Conservation (phyloP, 805 yeast species). For the Cyberlindnera saturnus region DNA sequence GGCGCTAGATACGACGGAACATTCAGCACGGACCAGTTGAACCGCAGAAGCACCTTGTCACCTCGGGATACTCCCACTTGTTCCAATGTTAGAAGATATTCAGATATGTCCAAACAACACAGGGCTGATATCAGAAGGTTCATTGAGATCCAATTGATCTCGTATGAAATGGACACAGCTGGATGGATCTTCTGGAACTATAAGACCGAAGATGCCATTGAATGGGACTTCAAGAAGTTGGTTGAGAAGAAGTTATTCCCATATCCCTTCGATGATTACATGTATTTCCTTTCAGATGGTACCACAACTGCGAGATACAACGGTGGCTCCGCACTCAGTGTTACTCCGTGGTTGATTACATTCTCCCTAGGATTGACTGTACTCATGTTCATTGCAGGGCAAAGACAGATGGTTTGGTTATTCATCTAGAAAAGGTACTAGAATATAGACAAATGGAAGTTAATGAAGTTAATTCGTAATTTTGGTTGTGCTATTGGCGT, state of each 20-base stretch:
- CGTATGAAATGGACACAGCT: slow-evolving; percentile 36
- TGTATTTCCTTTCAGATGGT: slow-evolving; percentile 33
- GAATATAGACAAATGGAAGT: too few relatives aligned
- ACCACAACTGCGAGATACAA: slow-evolving; percentile 4
- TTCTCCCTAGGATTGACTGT: background rate
- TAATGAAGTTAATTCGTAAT: too few relatives aligned
- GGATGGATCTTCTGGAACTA: slow-evolving; percentile 74
- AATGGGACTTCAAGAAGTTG: slow-evolving; percentile 58
- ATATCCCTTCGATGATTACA: slow-evolving; percentile 48
- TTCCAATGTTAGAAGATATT: slow-evolving; percentile 29
- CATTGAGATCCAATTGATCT: slow-evolving; percentile 56
- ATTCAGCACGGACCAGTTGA: slow-evolving; percentile 20
- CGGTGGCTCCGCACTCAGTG: background rate
- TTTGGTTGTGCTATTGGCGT: too few relatives aligned
- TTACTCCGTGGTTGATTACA: too few relatives aligned
- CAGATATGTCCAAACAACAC: slow-evolving; percentile 37
- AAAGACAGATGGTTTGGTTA: too few relatives aligned
- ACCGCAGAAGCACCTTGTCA: background rate
- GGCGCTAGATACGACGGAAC: slow-evolving; percentile 60
- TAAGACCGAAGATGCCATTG: slow-evolving; percentile 59
- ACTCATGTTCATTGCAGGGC: too few relatives aligned
- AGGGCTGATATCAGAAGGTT: slow-evolving; percentile 42
- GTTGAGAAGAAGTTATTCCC: slow-evolving; percentile 52
- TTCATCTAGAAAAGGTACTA: too few relatives aligned
- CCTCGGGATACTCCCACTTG: slow-evolving; percentile 26